Conservation (phyloP, 768 basidiomycete species). For the Albatrellus ellisii region DNA sequence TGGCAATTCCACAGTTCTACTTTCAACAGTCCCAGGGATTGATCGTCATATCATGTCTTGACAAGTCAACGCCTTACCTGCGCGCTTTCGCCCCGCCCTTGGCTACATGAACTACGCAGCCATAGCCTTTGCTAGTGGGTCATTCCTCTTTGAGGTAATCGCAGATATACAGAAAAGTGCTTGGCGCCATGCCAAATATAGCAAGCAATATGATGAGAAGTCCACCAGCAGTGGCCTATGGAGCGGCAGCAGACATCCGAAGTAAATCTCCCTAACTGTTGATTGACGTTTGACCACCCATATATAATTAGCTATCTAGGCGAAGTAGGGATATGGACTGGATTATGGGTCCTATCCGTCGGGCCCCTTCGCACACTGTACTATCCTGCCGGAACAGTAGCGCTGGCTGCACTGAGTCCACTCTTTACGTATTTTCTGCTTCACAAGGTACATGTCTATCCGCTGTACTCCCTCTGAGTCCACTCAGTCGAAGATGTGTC, state of each 20-base stretch:
- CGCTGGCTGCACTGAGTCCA: constrained; percentile 42
- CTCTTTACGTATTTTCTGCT: constrained; percentile 51
- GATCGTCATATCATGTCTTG: background rate
- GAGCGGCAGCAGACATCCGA: constrained; percentile 58
- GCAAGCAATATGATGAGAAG: constrained; percentile 53
- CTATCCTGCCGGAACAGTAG: constrained; percentile 31
- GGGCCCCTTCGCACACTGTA: constrained; percentile 30
- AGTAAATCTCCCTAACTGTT: constrained; percentile 27
- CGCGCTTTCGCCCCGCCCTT: constrained; percentile 35
- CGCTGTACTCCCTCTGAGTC: background rate
- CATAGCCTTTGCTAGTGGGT: constrained; percentile 38
- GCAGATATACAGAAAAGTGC: constrained; percentile 53
- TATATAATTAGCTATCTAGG: constrained; percentile 66
- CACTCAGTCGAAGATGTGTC: constrained; percentile 1
- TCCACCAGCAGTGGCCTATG: constrained; percentile 62
- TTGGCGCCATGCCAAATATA: constrained; percentile 47
- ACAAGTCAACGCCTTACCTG: constrained; percentile 38
- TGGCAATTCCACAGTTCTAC: constrained; percentile 1
- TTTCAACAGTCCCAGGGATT: background rate
- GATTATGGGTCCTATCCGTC: constrained; percentile 47
- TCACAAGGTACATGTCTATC: constrained; percentile 29
- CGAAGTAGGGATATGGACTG: constrained; percentile 58
- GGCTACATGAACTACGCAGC: constrained; percentile 40
- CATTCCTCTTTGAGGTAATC: constrained; percentile 46
- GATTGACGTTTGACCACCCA: background rate